A percentile compares a stretch with the other conserved stretches of the same genome.
Conservation (phyloP, 1,139 yeast genomes). For the Kodamaea ohmeri region DNA sequence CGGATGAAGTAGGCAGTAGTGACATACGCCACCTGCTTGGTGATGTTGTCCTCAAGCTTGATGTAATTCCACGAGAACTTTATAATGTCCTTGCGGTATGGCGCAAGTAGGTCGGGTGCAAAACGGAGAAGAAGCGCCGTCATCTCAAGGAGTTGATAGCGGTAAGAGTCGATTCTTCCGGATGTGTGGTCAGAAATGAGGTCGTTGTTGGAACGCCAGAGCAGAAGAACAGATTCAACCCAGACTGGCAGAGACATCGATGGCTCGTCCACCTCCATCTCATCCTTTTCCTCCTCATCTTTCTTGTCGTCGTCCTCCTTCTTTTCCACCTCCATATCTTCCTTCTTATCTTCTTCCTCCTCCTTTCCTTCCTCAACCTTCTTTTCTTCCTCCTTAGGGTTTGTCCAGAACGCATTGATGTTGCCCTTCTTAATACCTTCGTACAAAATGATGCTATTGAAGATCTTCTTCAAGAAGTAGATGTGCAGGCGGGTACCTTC, state of each 20-base stretch:
- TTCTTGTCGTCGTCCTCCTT: not conserved
- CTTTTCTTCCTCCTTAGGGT: constrained; percentile 21
- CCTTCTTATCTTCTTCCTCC: not conserved
- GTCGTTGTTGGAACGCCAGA: constrained; percentile 70
- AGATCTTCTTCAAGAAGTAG: constrained; percentile 58
- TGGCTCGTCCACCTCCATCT: no score
- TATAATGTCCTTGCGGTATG: constrained; percentile 80
- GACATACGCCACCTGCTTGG: constrained; percentile 92
- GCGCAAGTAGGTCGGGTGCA: constrained; percentile 59
- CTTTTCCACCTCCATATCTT: not conserved
- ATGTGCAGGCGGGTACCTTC: constrained; percentile 55
- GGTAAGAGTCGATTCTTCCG: constrained; percentile 70
- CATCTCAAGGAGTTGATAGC: constrained; percentile 77
- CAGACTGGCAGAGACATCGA: not conserved
- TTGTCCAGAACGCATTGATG: constrained; percentile 47
- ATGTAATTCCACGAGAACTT: constrained; percentile 94
- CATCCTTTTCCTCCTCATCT: not conserved
- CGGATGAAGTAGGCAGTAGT: constrained; percentile 84
- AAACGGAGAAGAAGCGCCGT: constrained; percentile 74
- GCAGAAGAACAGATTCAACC: constrained; percentile 12
- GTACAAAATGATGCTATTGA: constrained; percentile 63
- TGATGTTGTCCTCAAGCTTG: constrained; percentile 81
- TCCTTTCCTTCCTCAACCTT: not conserved
- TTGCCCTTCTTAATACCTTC: constrained; percentile 56
- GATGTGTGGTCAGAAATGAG: constrained; percentile 56